Evolutionary conservation across 176 grass and related monocot genomes (phyloP), one percentile per base, ranked within the genome.

Genomic region (Rhynchospora breviuscula): DNA sequence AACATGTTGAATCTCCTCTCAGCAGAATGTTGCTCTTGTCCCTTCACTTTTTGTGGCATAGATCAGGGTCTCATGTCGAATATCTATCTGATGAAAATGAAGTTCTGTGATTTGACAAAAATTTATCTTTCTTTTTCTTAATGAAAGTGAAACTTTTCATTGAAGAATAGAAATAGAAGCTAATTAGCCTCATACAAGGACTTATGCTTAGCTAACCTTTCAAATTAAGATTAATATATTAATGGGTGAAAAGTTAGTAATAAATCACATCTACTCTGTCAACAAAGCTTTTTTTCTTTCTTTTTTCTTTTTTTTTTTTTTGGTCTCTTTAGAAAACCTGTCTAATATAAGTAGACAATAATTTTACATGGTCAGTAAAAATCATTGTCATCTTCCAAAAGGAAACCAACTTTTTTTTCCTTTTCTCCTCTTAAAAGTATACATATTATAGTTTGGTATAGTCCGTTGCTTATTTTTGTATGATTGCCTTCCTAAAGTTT

Each of bases 371-470:
- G 67, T 70, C 0, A 70, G 67, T 40, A 70, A 45, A 8, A 70
- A 45, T 70, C 67, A 70, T 46, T 70, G 35, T 70, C 67, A 70
- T 44, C 17, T 45, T 6, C 26, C 43, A 45, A 45, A 76, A 76
- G 17, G 7, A 80, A 2, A 11, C 18, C 54, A 59, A 25, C 43
- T 47, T 80, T 80, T 29, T 29, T 29, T 3, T 1, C 23, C 29
- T 80, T 63, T 47, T 80, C 78, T 45, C 23, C 78, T 80, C 78
- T 21, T n/a, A 63, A 40, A 46, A 80, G 29, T 80, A 43, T 47
- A 13, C 1, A 80, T 80, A 81, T 47, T 81, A 23, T 47, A 81
- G 31, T 46, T 47, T 13, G 40, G 43, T 81, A 52, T 63, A 31
- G 7, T 8, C 31, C 10, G 43, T 46, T 26, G 17, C 11, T 26